phyloP scores from a whole-genome alignment of 2,329 filamentous ascomycete genomes.

The Verticillium longisporum region DNA sequence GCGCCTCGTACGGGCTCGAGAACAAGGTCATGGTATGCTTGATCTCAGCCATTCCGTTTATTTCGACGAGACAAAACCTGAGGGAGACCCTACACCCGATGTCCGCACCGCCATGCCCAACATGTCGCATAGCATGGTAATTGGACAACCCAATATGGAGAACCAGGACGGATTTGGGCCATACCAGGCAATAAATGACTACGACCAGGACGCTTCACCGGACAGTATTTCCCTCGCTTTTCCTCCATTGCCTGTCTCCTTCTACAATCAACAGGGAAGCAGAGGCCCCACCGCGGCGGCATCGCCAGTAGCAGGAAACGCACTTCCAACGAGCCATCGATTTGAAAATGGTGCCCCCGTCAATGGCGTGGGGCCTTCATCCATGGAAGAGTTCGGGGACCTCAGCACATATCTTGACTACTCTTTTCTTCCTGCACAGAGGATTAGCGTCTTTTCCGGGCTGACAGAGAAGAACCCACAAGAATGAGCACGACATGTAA shows the following conservation, averaged over 20 bases:
- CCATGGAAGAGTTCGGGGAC: conserved; percentile 10
- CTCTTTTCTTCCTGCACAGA: conserved; percentile 15
- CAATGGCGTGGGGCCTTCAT: neutral
- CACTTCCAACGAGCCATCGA: neutral
- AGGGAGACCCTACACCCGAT: neutral
- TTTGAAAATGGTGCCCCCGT: neutral
- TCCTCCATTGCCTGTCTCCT: conserved; percentile 21
- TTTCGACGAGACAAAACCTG: conserved; percentile 16
- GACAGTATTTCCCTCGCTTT: conserved; percentile 23
- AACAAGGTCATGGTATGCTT: conserved; percentile 17
- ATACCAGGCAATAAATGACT: conserved; percentile 1
- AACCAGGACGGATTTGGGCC: neutral
- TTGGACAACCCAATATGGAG: neutral
- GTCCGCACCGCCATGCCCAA: neutral
- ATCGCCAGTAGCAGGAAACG: conserved; percentile 1
- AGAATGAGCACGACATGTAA: neutral
- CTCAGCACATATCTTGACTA: conserved; percentile 16
- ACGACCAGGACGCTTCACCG: conserved; percentile 7
- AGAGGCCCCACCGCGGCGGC: conserved; percentile 7
- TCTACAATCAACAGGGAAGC: conserved; percentile 15
- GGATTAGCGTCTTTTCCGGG: conserved; percentile 17
- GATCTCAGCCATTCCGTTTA: conserved; percentile 26
- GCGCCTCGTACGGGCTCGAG: conserved; percentile 18
- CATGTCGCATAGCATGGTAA: neutral
- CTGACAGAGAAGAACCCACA: conserved; percentile 3